These are phyloP conservation scores for Orbilia oligospora DNA, from an alignment of 2,329 filamentous ascomycete genomes.

Conservation along the genomic window DNA sequence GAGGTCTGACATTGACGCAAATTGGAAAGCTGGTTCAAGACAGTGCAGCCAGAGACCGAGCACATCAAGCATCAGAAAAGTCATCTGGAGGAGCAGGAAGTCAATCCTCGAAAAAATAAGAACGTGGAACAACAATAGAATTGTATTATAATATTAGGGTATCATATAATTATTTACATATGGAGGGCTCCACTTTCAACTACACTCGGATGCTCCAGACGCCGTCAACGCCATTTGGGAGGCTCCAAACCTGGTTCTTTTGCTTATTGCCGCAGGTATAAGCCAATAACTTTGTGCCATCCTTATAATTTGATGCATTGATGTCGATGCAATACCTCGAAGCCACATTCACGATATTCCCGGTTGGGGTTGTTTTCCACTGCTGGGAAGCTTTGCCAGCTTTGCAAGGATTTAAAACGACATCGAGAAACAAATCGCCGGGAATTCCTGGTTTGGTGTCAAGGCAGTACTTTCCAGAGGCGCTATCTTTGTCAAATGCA, in stretches of 20 bases:
- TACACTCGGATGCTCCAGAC: slow-evolving; percentile 25
- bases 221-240: slow-evolving; percentile 45
- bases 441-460: slow-evolving; percentile 35
- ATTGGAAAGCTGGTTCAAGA: slow-evolving; percentile 16
- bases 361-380: slow-evolving; percentile 40
- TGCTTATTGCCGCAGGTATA: slow-evolving; percentile 52
- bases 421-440: slow-evolving; percentile 15
- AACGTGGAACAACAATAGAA: not conserved
- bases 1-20: slow-evolving; percentile 30
- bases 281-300: slow-evolving; percentile 50
- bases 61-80: slow-evolving; percentile 2
- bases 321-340: slow-evolving; percentile 53
- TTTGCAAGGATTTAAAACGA: slow-evolving; percentile 52
- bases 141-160: slow-evolving; percentile 15
- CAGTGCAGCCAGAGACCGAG: slow-evolving; percentile 12
- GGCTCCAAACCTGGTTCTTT: slow-evolving; percentile 49
- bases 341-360: slow-evolving; percentile 42
- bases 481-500: slow-evolving; percentile 44
- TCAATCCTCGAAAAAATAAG: not conserved
- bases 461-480: slow-evolving; percentile 45
- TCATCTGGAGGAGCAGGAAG: not conserved
- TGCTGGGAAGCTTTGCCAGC: slow-evolving; percentile 41
- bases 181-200: not conserved
- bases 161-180: slow-evolving; percentile 20
- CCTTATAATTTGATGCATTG: slow-evolving; percentile 55